phyloP scores from a whole-genome alignment of 306 rosid genomes.

The Vigna reflexopilosa region DNA sequence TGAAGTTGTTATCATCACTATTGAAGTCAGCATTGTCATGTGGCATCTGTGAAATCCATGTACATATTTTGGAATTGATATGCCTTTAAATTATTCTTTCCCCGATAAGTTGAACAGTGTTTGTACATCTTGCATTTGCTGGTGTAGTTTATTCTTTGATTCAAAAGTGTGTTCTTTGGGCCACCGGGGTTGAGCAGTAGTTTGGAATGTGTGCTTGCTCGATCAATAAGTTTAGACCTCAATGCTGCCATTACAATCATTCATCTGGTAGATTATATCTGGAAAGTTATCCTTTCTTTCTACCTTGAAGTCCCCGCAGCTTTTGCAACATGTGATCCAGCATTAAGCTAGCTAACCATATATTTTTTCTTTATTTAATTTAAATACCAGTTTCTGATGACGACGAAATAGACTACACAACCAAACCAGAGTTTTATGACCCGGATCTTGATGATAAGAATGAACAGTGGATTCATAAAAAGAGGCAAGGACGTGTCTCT shows the following conservation, averaged over 20 bases:
- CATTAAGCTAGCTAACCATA: constrained; percentile 8
- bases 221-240: constrained; percentile 9
- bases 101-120: neutral
- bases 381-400: constrained; percentile 77
- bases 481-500: constrained; percentile 59
- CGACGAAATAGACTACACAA: constrained; percentile 82
- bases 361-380: constrained; percentile 33
- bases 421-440: constrained; percentile 82
- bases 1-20: neutral
- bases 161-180: neutral
- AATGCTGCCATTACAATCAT: neutral
- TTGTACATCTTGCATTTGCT: constrained; percentile 6
- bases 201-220: constrained; percentile 6
- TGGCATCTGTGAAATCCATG: neutral
- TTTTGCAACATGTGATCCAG: constrained; percentile 9
- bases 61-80: no score
- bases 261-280: neutral
- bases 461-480: constrained; percentile 77
- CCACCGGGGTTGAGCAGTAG: neutral
- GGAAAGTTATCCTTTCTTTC: constrained; percentile 2
- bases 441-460: constrained; percentile 69
- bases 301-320: neutral
- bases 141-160: constrained; percentile 16
- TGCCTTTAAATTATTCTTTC: neutral
- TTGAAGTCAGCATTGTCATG: neutral